Evolutionary conservation across 2,329 filamentous ascomycete genomes (phyloP).

Genomic region (Karstenula rhodostoma): DNA sequence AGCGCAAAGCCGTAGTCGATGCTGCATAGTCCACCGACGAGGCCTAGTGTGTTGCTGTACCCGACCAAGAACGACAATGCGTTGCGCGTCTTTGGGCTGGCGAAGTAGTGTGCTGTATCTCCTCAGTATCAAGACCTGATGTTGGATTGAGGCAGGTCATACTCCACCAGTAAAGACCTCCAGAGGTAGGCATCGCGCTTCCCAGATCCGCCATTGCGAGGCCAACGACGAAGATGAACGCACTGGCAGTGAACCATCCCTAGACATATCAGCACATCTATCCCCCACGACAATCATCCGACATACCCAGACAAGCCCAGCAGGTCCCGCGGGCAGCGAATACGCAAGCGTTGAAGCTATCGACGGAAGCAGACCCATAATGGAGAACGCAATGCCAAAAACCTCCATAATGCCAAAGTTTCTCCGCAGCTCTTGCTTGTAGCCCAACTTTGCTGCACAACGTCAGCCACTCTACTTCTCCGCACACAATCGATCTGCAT

Average conservation of each 20-base stretch:
- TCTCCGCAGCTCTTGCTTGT: slow-evolving; percentile 68
- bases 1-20: slow-evolving; percentile 67
- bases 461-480: slow-evolving; percentile 3
- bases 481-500: slow-evolving; percentile 6
- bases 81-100: slow-evolving; percentile 62
- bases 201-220: slow-evolving; percentile 62
- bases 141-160: slow-evolving; percentile 24
- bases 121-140: slow-evolving; percentile 37
- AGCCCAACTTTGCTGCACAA: slow-evolving; percentile 41
- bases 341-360: slow-evolving; percentile 68
- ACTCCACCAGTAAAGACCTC: slow-evolving; percentile 66
- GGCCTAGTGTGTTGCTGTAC: slow-evolving; percentile 67
- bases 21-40: slow-evolving; percentile 67
- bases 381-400: slow-evolving; percentile 58
- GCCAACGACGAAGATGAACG: slow-evolving; percentile 66
- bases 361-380: slow-evolving; percentile 69
- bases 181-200: slow-evolving; percentile 63
- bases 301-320: slow-evolving; percentile 67
- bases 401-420: slow-evolving; percentile 70
- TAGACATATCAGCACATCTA: slow-evolving; percentile 22
- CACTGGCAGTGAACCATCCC: slow-evolving; percentile 66
- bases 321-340: slow-evolving; percentile 66
- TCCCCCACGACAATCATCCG: background rate
- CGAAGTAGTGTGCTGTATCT: slow-evolving; percentile 61
- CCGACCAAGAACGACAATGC: slow-evolving; percentile 68